phyloP scores from a whole-genome alignment of 1,284 basidiomycete species.

The Ceratobasidium sp. region DNA sequence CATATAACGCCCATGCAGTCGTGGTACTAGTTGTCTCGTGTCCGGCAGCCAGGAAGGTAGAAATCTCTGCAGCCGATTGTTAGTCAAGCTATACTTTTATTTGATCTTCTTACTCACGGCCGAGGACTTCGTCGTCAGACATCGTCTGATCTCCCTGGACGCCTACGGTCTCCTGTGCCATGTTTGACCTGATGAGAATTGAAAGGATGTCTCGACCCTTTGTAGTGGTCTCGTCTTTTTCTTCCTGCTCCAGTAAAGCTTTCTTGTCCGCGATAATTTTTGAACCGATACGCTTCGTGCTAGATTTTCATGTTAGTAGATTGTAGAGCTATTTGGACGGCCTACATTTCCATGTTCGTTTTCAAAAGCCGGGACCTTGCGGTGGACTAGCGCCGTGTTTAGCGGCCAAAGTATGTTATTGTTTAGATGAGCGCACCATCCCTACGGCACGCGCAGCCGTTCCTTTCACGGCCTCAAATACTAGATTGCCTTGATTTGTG shows the following conservation, averaged over 20 bases:
- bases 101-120: conserved; percentile 58
- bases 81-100: background rate
- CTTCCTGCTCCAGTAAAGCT: conserved; percentile 49
- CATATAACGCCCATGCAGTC: conserved; percentile 63
- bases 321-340: no score
- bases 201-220: conserved; percentile 52
- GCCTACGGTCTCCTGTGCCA: conserved; percentile 54
- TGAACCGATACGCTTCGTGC: conserved; percentile 51
- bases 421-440: conserved; percentile 48
- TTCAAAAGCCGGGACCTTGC: conserved; percentile 42
- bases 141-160: conserved; percentile 58
- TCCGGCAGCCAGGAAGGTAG: conserved; percentile 52
- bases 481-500: background rate
- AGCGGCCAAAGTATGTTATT: no score
- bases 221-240: conserved; percentile 17
- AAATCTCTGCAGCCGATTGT: conserved; percentile 22
- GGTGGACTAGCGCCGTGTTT: conserved; percentile 49
- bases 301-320: no score
- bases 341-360: background rate
- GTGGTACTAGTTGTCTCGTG: conserved; percentile 59
- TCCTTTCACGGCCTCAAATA: background rate
- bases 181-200: conserved; percentile 57
- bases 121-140: conserved; percentile 63
- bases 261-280: conserved; percentile 58
- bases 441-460: background rate